Evolutionary conservation across 208 protist genomes (phyloP).

Genomic region (Leishmania arabica): DNA sequence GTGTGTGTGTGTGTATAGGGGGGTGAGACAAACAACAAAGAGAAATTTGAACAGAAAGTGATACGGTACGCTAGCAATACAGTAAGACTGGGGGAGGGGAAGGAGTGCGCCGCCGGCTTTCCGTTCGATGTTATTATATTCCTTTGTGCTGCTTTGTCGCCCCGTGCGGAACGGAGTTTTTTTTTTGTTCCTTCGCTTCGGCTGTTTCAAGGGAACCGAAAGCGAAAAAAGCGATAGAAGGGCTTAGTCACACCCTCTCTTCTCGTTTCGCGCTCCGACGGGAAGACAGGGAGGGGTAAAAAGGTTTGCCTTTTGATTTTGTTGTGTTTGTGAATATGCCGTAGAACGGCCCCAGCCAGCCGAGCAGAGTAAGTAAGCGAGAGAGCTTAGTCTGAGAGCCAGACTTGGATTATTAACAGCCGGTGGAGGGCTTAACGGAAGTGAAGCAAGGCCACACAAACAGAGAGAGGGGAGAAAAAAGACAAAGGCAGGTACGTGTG

Average conservation of each 20-base stretch:
- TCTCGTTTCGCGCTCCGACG: neutral
- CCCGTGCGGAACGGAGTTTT: too few relatives aligned
- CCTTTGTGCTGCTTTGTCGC: neutral
- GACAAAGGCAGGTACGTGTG: neutral
- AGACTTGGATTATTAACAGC: neutral
- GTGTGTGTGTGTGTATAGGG: too few relatives aligned
- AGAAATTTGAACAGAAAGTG: too few relatives aligned
- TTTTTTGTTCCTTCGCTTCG: too few relatives aligned
- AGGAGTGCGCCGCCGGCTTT: neutral
- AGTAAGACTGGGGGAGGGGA: neutral
- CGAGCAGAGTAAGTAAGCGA: neutral
- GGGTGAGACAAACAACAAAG: too few relatives aligned
- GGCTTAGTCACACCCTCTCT: neutral
- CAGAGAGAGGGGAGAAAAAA: neutral
- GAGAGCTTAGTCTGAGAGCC: neutral
- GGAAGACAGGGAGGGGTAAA: neutral
- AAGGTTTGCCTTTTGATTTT: neutral
- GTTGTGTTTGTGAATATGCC: neutral
- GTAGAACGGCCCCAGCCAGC: neutral
- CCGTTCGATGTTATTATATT: neutral
- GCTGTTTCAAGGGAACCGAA: neutral
- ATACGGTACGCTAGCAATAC: neutral
- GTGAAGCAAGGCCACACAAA: neutral
- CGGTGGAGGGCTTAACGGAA: neutral
- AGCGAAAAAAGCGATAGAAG: neutral